These are phyloP conservation scores for Eruca vesicaria DNA, from an alignment of 441 rosid species.

Conservation along the genomic window DNA sequence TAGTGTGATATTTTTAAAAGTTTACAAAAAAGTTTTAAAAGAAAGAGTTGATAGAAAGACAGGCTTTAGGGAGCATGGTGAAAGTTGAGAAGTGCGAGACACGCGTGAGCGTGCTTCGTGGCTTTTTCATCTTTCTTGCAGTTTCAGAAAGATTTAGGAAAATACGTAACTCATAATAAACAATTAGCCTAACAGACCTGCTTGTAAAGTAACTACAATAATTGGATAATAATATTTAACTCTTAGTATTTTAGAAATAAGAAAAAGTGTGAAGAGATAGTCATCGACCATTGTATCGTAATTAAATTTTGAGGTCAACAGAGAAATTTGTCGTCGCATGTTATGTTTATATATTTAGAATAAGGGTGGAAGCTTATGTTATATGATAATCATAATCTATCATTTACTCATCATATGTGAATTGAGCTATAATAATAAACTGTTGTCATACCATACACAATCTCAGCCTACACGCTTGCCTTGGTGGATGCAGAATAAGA, in stretches of 20 bases:
- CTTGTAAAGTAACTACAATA: too few species aligned
- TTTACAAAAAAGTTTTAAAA: background rate
- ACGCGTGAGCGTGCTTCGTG: constrained; percentile 41
- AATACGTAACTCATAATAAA: constrained; percentile 2
- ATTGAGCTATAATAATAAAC: background rate
- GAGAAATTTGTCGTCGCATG: background rate
- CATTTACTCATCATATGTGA: background rate
- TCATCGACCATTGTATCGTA: background rate
- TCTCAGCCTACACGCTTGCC: constrained; percentile 15
- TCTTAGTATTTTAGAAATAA: background rate
- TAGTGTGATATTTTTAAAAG: background rate
- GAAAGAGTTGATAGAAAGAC: background rate
- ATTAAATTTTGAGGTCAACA: background rate
- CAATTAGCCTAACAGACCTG: background rate
- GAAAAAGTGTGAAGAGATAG: background rate
- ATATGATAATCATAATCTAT: background rate
- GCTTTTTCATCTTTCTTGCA: constrained; percentile 23
- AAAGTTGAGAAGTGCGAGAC: constrained; percentile 32
- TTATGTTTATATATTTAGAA: background rate
- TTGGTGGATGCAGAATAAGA: constrained; percentile 39
- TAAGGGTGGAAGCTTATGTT: background rate
- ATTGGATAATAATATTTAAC: background rate
- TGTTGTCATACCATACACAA: background rate
- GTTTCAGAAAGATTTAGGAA: constrained; percentile 10
- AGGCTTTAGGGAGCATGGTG: constrained; percentile 29